Percentiles rank a stretch among this genome's conserved stretches.
Evolutionary conservation across 495 filamentous ascomycete genomes (phyloP).

Genomic region (Podospora bellae-mahoneyi): DNA sequence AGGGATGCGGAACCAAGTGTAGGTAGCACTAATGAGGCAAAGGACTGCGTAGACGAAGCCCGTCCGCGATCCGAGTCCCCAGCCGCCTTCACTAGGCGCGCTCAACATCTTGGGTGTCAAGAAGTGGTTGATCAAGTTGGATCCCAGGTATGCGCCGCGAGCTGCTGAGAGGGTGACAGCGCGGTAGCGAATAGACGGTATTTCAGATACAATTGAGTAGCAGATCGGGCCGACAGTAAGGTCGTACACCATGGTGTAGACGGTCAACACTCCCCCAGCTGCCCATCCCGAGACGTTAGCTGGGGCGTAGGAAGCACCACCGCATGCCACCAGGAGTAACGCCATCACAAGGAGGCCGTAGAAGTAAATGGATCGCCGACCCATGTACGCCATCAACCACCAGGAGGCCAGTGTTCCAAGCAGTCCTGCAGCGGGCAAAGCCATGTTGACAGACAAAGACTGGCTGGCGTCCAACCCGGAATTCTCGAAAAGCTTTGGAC

Average conservation of each 20-base stretch:
- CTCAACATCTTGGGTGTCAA: conserved; percentile 50
- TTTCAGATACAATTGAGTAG: conserved; percentile 59
- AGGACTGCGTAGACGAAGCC: conserved; percentile 58
- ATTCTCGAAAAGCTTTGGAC: conserved; percentile 65
- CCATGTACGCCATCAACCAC: conserved; percentile 49
- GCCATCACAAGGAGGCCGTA: conserved; percentile 45
- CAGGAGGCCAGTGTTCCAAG: conserved; percentile 52
- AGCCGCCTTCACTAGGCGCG: conserved; percentile 38
- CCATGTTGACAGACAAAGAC: conserved; percentile 50
- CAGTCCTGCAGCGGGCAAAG: conserved; percentile 45
- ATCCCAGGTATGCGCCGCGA: conserved; percentile 55
- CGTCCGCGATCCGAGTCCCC: conserved; percentile 51
- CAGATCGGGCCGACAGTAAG: conserved; percentile 58
- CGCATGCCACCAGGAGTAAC: conserved; percentile 37
- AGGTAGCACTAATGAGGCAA: conserved; percentile 44
- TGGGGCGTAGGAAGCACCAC: conserved; percentile 26
- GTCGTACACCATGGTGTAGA: conserved; percentile 51
- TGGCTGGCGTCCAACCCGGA: conserved; percentile 54
- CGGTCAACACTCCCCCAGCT: conserved; percentile 51
- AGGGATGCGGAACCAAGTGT: conserved; percentile 43
- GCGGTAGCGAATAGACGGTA: conserved; percentile 52
- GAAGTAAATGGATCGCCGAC: conserved; percentile 53
- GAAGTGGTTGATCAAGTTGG: conserved; percentile 43
- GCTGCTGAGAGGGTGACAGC: conserved; percentile 55
- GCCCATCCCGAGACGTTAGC: conserved; percentile 38